Evolutionary conservation across 2,329 filamentous ascomycete genomes (phyloP).

Genomic region (Fusarium sulawesiense): DNA sequence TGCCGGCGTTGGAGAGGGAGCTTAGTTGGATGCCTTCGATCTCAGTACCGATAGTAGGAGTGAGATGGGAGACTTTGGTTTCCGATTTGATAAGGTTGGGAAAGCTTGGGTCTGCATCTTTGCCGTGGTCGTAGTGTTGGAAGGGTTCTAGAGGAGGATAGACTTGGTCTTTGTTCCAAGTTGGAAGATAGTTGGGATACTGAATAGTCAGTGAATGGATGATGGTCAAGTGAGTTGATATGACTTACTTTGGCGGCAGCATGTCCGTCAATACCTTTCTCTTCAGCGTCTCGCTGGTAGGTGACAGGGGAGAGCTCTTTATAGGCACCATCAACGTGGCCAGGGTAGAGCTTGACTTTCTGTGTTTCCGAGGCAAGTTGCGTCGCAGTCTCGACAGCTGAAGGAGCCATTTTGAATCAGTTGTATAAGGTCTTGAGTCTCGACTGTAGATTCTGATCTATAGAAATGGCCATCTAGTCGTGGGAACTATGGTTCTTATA

Average conservation of each 20-base stretch:
- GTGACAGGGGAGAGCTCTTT: slow-evolving; percentile 39
- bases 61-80: slow-evolving; percentile 69
- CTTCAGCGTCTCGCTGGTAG: slow-evolving; percentile 39
- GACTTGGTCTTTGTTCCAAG: slow-evolving; percentile 73
- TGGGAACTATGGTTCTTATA: slow-evolving; percentile 28
- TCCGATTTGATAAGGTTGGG: slow-evolving; percentile 72
- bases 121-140: slow-evolving; percentile 79
- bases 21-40: slow-evolving; percentile 78
- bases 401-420: slow-evolving; percentile 39
- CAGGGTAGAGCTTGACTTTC: slow-evolving; percentile 46
- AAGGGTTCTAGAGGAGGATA: slow-evolving; percentile 76
- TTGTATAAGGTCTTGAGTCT: background rate
- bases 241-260: slow-evolving; percentile 39
- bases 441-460: too few relatives aligned
- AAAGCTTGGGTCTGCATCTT: slow-evolving; percentile 76
- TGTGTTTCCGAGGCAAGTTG: slow-evolving; percentile 16
- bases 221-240: fast-evolving
- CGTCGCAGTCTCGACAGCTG: slow-evolving; percentile 39
- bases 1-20: slow-evolving; percentile 73
- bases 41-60: slow-evolving; percentile 79
- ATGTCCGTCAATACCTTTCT: slow-evolving; percentile 36
- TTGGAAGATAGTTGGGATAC: slow-evolving; percentile 79
- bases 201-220: slow-evolving; percentile 38
- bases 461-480: background rate
- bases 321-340: slow-evolving; percentile 42